Evolutionary conservation across 495 filamentous ascomycete species (phyloP).

Genomic region (Neurospora terricola): DNA sequence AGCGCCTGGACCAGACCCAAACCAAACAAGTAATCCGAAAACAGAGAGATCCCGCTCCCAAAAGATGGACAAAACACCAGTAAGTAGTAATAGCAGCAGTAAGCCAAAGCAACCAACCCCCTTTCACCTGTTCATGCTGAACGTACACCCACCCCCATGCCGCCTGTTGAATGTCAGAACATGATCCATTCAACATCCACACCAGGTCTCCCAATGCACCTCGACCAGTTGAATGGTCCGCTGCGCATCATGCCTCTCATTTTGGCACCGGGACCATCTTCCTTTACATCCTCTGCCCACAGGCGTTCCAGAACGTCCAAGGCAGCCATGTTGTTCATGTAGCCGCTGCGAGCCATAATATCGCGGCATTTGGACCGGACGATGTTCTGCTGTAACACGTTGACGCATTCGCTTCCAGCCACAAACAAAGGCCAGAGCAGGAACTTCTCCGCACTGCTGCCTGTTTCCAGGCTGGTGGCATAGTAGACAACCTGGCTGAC

Average conservation of each 20-base stretch:
- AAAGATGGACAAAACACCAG: neutral
- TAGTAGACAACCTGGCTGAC: constrained; percentile 74
- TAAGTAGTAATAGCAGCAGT: neutral
- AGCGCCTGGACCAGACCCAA: neutral
- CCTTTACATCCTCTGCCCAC: constrained; percentile 52
- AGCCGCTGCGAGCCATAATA: constrained; percentile 78
- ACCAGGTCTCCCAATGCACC: constrained; percentile 55
- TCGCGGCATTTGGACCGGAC: constrained; percentile 73
- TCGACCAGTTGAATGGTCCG: constrained; percentile 63
- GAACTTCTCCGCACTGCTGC: constrained; percentile 64
- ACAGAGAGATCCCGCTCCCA: neutral
- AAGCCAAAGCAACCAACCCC: neutral
- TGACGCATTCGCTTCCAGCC: constrained; percentile 81
- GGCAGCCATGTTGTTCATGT: constrained; percentile 83
- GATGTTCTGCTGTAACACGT: constrained; percentile 64
- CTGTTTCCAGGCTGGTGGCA: constrained; percentile 62
- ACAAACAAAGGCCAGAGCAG: constrained; percentile 93
- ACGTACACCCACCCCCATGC: neutral
- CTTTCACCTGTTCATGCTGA: neutral
- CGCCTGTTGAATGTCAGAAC: constrained; percentile 39
- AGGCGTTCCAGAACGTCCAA: constrained; percentile 78
- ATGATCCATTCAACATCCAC: constrained; percentile 82
- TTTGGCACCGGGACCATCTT: constrained; percentile 20
- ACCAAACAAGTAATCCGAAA: neutral
- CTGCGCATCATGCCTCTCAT: constrained; percentile 21